phyloP scores from a whole-genome alignment of 2,329 filamentous ascomycete species.

The Mycosphaerelloides madeirae region DNA sequence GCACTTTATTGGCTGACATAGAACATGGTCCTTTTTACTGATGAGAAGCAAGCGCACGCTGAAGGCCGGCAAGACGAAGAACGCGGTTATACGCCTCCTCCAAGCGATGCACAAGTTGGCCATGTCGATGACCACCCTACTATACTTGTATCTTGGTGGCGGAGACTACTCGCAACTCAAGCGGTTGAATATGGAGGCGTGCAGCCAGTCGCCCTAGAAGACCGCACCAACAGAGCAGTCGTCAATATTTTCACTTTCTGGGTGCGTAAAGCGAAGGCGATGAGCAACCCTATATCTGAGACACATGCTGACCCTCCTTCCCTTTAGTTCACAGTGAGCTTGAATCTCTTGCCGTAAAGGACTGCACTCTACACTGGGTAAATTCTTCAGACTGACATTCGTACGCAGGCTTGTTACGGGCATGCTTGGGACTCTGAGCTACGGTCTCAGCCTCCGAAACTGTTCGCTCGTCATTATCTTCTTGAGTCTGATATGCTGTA shows the following conservation, averaged over 20 bases:
- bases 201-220: slow-evolving; percentile 51
- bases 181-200: slow-evolving; percentile 38
- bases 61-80: too few relatives aligned
- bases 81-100: background rate
- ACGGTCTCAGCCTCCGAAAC: slow-evolving; percentile 54
- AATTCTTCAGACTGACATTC: background rate
- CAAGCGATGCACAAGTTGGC: background rate
- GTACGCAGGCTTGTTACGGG: slow-evolving; percentile 54
- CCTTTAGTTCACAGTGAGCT: slow-evolving; percentile 54
- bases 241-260: slow-evolving; percentile 58
- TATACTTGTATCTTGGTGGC: too few relatives aligned
- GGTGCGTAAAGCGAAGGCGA: too few relatives aligned
- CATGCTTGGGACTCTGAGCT: slow-evolving; percentile 55
- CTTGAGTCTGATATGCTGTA: slow-evolving; percentile 54
- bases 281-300: too few relatives aligned
- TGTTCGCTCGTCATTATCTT: slow-evolving; percentile 58
- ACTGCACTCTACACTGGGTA: background rate
- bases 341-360: slow-evolving; percentile 53
- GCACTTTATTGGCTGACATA: too few relatives aligned
- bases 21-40: too few relatives aligned
- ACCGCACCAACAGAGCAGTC: slow-evolving; percentile 51
- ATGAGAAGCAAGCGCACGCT: too few relatives aligned
- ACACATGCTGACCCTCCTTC: too few relatives aligned
- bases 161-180: background rate
- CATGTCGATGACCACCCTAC: background rate